Conservation (phyloP, 192 early-diverging fungal genomes). For the Jimgerdemannia flammicorona region DNA sequence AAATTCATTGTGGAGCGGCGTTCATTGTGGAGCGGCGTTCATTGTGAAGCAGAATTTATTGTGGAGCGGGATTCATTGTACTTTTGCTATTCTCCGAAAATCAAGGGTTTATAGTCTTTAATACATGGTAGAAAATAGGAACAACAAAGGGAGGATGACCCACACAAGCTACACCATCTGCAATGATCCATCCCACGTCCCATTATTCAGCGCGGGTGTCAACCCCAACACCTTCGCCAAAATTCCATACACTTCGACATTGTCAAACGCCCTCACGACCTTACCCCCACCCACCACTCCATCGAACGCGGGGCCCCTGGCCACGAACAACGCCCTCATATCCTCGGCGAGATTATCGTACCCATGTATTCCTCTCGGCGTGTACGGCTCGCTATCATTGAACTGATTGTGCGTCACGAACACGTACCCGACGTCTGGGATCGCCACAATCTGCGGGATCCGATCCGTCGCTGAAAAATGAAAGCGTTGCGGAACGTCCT, state of each 20-base stretch:
- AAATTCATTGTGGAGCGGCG: no score
- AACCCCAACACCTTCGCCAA: slow-evolving; percentile 55
- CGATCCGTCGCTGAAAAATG: slow-evolving; percentile 68
- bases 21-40: no score
- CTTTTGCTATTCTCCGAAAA: no score
- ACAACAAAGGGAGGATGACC: no score
- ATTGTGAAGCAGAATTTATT: no score
- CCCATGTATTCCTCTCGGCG: slow-evolving; percentile 71
- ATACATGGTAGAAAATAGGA: no score
- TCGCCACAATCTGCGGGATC: slow-evolving; percentile 68
- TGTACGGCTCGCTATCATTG: slow-evolving; percentile 12
- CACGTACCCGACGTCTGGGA: slow-evolving; percentile 66
- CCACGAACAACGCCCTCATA: slow-evolving; percentile 87
- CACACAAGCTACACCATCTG: no score
- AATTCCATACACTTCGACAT: slow-evolving; percentile 72
- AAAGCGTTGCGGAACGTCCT: slow-evolving; percentile 67
- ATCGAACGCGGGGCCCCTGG: slow-evolving; percentile 66
- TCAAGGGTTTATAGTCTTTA: no score
- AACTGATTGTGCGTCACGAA: slow-evolving; percentile 42
- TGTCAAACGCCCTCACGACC: slow-evolving; percentile 52
- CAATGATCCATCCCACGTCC: slow-evolving; percentile 37
- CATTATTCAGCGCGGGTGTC: slow-evolving; percentile 68
- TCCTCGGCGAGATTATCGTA: slow-evolving; percentile 71
- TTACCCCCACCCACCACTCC: slow-evolving; percentile 14
- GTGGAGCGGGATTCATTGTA: no score